Base-by-base conservation (phyloP, 2,329 filamentous ascomycete species). In the Xylariaceae sp. region DNA sequence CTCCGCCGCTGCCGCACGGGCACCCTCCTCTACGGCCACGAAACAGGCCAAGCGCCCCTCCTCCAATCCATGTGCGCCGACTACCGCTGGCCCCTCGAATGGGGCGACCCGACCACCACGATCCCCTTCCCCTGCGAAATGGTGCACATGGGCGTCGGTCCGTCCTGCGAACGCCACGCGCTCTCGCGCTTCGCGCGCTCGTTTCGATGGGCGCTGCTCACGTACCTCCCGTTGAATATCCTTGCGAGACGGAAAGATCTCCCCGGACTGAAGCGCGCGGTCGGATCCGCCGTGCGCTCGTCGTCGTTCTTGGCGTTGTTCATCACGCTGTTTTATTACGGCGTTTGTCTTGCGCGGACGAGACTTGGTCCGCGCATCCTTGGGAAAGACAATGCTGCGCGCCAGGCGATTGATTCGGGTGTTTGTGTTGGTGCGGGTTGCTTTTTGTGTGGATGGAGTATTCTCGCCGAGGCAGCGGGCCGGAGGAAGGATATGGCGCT, bases 301-400 rank as follows among this genome's bases (percentile, higher is more conserved):
- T 92, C 90, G 0, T 80, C 87, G 0, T 94, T 95, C 71, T 80
- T 96, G 1, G 89, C 86, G 2, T 76, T 85, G 0, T 95, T 93
- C 72, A 88, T 95, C 64, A 78, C 84, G 0, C 76, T 92, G 9
- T 94, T 93, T 72, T 95, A 92, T 76, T 95, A 95, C 71, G 86
- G 88, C 34, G 88, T 95, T 2, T 96, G 91, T 70, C 82, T 95
- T 0, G 80, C 85, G 4, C 83, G 91, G 50, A 92, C 87, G 1
- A 81, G 89, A 9, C 62, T 94, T 5, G 90, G 90, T 0, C 91
- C 91, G 0, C 82, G 72, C 39, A 18, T 93, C 10, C 75, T 92
- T 23, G 82, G 84, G n/a, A 76, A 71, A 15, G 79, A 83, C 61
- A 72, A 72, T 0, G 65, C 71, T 1, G 69, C 75, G 23, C 74